Base-by-base conservation (phyloP, 345 rosid species). In the Ceriops zippeliana region DNA sequence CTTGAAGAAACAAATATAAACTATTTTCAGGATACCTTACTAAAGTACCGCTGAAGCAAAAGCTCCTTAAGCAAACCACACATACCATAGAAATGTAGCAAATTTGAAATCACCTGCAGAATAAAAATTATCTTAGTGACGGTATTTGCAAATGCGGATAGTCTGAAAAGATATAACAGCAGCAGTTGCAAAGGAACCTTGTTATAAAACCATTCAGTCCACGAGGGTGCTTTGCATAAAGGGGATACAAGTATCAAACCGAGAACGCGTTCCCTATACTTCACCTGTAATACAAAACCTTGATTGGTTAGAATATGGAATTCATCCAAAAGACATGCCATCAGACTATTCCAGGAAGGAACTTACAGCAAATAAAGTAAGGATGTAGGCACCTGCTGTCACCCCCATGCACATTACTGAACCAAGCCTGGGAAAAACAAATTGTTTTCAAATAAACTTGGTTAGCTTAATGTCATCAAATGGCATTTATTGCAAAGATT, bases 331-430 rank as follows among this genome's bases (percentile, higher is more conserved):
- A 56, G 15, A 7, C 4, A 56, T 1, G 10, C 26, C 16, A 21
- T 24, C 1, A 56, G 1, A 24, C 26, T 8, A 73, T 47, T 53
- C 59, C 35, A 60, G 61, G 67, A 64, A 65, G 73, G 35, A 66
- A 71, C 96, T 82, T 80, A 96, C 99, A 64, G 99, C 96, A 80
- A 96, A 96, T 38, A 90, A 71, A 52, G 98, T 87, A 72, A 96
- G 88, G 80, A 92, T 76, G 77, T 96, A 92, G 22, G 99, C 99
- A 80, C 99, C 99, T 34, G 97, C 96, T 54, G 95, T 89, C 71
- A 92, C 98, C 65, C 99, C 99, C 96, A 96, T 83, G 71, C 99
- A 96, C 98, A 92, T 92, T 32, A 96, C 99, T 65, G 91, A 83
- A 75, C 92, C 96, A 65, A 96, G 97, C 75, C 98, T 96, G 82